Conservation (phyloP, 2,329 filamentous ascomycete genomes). For the Fusarium hostae region DNA sequence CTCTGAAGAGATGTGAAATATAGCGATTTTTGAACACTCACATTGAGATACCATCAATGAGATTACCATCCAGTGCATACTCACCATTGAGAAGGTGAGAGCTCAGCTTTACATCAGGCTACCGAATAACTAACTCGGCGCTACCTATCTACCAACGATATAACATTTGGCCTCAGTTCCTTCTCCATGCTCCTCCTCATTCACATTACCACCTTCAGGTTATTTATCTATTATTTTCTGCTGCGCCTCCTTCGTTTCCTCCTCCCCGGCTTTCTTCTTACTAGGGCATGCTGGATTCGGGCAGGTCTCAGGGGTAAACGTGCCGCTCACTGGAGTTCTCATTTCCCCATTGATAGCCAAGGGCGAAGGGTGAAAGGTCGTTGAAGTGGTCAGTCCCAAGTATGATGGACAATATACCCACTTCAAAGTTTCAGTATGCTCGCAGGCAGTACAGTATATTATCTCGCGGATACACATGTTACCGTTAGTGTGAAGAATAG, state of each 20-base stretch:
- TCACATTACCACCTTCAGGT: background rate
- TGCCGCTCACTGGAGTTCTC: background rate
- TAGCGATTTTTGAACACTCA: background rate
- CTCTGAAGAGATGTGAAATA: background rate
- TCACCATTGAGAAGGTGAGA: background rate
- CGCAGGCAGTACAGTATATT: background rate
- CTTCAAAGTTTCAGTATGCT: background rate
- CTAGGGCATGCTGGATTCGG: background rate
- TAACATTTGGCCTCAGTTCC: accelerated
- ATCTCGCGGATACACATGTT: background rate
- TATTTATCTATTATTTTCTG: background rate
- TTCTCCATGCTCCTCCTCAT: background rate
- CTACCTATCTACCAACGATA: too few relatives aligned
- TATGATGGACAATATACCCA: background rate
- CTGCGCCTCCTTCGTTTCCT: background rate
- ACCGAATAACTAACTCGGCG: accelerated
- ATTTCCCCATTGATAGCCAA: background rate
- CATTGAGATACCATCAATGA: background rate
- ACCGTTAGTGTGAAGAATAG: accelerated
- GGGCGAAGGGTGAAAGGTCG: background rate
- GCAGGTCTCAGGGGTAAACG: background rate
- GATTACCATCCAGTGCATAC: background rate
- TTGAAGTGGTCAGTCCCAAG: background rate
- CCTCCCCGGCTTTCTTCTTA: background rate
- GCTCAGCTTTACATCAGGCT: accelerated